phyloP scores from a whole-genome alignment of 352 stramenopile genomes.

The Phytopythium chamaehyphon region DNA sequence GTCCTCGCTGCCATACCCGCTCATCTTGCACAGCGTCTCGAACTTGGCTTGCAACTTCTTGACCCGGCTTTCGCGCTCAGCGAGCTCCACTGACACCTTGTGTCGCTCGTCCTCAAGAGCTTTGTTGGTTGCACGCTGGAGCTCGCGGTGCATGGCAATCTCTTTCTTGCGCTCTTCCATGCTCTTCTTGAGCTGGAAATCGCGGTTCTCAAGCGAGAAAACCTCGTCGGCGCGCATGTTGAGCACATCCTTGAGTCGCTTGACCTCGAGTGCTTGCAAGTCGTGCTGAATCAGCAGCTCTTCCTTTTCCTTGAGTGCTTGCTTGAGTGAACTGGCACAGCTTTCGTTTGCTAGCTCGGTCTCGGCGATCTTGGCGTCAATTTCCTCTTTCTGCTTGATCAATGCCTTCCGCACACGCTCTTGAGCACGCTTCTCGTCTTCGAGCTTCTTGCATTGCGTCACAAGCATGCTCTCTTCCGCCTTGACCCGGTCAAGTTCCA shows the following conservation, averaged over 20 bases:
- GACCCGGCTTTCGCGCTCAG: slow-evolving; percentile 81
- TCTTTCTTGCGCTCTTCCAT: slow-evolving; percentile 94
- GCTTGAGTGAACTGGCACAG: slow-evolving; percentile 80
- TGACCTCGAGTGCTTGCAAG: slow-evolving; percentile 92
- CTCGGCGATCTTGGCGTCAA: slow-evolving; percentile 82
- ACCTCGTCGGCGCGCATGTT: slow-evolving; percentile 89
- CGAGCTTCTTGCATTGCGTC: slow-evolving; percentile 90
- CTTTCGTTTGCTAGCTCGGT: slow-evolving; percentile 90
- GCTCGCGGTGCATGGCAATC: slow-evolving; percentile 84
- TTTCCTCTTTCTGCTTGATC: slow-evolving; percentile 70
- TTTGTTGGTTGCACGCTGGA: slow-evolving; percentile 88
- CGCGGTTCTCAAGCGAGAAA: slow-evolving; percentile 92
- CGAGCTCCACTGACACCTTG: slow-evolving; percentile 90
- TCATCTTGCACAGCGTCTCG: slow-evolving; percentile 85
- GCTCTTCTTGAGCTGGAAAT: slow-evolving; percentile 91
- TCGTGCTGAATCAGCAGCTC: slow-evolving; percentile 93
- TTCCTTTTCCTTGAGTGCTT: slow-evolving; percentile 85
- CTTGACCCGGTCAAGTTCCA: slow-evolving; percentile 85
- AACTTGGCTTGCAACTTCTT: slow-evolving; percentile 94
- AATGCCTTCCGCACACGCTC: slow-evolving; percentile 78
- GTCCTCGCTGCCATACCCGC: slow-evolving; percentile 60
- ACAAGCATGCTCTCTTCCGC: slow-evolving; percentile 87
- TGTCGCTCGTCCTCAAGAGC: slow-evolving; percentile 92
- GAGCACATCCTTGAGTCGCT: slow-evolving; percentile 86
- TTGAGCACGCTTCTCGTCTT: slow-evolving; percentile 84